Evolutionary conservation across 371 early-diverging fungal genomes (phyloP), one percentile per base, ranked within the genome.

Genomic region (Mucor irregularis): DNA sequence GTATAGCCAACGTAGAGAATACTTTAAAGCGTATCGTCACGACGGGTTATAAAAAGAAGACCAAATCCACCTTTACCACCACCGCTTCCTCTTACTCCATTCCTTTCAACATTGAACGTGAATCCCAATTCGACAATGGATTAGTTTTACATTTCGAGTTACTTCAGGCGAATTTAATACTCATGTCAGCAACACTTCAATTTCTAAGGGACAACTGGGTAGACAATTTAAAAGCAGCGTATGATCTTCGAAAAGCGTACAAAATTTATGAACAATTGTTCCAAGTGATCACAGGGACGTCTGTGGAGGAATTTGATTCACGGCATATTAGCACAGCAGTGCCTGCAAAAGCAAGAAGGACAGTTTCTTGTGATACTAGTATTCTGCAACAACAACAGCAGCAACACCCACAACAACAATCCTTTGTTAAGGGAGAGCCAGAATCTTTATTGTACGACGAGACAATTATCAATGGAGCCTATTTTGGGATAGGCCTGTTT

Each of bases 161-260:
- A 17, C 31, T 72, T 10, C 52, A 58, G 4, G 66, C 62, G 0
- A 65, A 66, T 26, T 62, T 60, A 14, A 63, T 61, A 26, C 48
- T 72, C 13, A 68, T 72, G 66, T 58, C 55, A 10, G 65, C 69
- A 5, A 61, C 73, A 16, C 46, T 72, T n/a, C 69, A 72, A 19
- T 57, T 72, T 10, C 31, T 68, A 35, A 50, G 48, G 8, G 58
- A 62, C 8, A 68, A 38, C 30, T 72, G 73, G 73, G 38, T 63
- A 8, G 69, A 68, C 22, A 52, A 62, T 25, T 52, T 72, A 25
- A 68, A 66, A 29, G 66, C 69, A 22, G 62, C 62, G 0, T 72
- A 68, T 37, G 69, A 72, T 21, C 46, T 72, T 16, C 57, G 66
- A 7, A 68, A 62, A 33, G 62, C 69, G 5, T 66, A 62, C 26